Conservation (phyloP, 768 basidiomycete genomes). For the Leccinum fibrillosum region DNA sequence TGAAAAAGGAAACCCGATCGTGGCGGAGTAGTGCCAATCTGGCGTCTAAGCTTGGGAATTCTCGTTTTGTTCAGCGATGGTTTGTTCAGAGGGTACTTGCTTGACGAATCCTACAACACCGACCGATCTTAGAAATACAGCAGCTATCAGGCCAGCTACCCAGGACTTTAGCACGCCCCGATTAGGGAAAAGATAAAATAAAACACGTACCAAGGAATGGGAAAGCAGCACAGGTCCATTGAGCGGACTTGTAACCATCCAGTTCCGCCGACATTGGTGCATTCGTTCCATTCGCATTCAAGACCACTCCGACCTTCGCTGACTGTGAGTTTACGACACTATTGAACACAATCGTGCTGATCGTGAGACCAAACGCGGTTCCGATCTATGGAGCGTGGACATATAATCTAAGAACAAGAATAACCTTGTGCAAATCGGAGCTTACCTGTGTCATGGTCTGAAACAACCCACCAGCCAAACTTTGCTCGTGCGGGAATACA, state of each 20-base stretch:
- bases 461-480: constrained; percentile 71
- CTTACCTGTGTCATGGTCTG: constrained; percentile 73
- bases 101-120: constrained; percentile 37
- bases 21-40: neutral
- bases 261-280: constrained; percentile 39
- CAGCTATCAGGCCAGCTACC: constrained; percentile 32
- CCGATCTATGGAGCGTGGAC: constrained; percentile 46
- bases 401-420: neutral
- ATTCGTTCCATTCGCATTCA: constrained; percentile 27
- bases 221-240: constrained; percentile 65
- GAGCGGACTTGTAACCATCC: constrained; percentile 56
- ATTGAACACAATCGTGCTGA: constrained; percentile 71
- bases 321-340: constrained; percentile 38
- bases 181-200: neutral
- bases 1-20: neutral
- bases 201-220: constrained; percentile 47
- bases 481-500: constrained; percentile 66
- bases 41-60: constrained; percentile 4
- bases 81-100: constrained; percentile 21
- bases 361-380: constrained; percentile 64
- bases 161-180: neutral
- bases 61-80: constrained; percentile 12
- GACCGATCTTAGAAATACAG: constrained; percentile 37
- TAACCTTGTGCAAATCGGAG: neutral
- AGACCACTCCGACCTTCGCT: constrained; percentile 28